These are phyloP conservation scores for Nemania abortiva DNA, from an alignment of 2,329 filamentous ascomycete species.

Conservation along the genomic window DNA sequence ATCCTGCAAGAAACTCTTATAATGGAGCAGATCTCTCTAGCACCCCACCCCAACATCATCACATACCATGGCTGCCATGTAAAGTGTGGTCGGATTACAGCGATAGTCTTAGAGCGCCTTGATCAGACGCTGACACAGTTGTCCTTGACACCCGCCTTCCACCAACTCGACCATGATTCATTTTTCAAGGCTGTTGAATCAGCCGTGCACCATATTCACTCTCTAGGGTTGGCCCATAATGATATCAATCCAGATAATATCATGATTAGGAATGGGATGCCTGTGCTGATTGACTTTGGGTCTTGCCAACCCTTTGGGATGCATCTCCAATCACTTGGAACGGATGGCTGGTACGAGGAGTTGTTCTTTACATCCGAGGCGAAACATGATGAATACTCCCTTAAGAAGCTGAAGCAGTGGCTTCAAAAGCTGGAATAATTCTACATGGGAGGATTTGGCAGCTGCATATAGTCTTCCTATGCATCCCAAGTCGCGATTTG, in stretches of 20 bases:
- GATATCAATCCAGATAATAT: conserved; percentile 48
- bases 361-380: conserved; percentile 30
- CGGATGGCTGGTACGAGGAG: conserved; percentile 27
- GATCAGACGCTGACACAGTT: conserved; percentile 30
- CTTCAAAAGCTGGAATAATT: conserved; percentile 26
- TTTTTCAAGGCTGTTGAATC: conserved; percentile 40
- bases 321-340: conserved; percentile 29
- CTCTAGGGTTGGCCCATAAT: conserved; percentile 47
- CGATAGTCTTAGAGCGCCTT: conserved; percentile 25
- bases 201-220: conserved; percentile 44
- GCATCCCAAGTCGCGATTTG: not conserved
- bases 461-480: conserved; percentile 11
- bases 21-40: conserved; percentile 28
- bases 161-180: conserved; percentile 21
- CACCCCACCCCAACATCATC: conserved; percentile 32
- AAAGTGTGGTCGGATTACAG: conserved; percentile 30
- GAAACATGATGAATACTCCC: conserved; percentile 31
- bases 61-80: conserved; percentile 31
- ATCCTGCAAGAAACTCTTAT: conserved; percentile 26
- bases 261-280: conserved; percentile 43
- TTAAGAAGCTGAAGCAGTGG: conserved; percentile 23
- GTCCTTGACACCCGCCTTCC: conserved; percentile 8
- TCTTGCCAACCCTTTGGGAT: conserved; percentile 28
- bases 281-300: conserved; percentile 48
- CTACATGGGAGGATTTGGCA: conserved; percentile 26